A percentile compares a stretch with the other conserved stretches of the same genome.
Evolutionary conservation across 2,329 filamentous ascomycete species (phyloP).

Genomic region (Cladosporium austrohemisphaericum): DNA sequence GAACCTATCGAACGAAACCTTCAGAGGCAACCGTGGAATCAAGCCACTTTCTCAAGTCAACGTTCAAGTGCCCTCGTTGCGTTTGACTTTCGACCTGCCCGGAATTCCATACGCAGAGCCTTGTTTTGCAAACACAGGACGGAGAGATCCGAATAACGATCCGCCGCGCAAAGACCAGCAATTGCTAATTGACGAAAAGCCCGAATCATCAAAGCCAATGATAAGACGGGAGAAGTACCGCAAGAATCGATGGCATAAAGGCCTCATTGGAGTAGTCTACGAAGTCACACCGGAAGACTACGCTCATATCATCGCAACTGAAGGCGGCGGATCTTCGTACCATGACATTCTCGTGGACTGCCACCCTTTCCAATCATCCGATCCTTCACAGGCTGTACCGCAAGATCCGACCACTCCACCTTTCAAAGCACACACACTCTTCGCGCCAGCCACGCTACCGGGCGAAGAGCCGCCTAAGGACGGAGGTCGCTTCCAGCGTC

Average conservation of each 20-base stretch:
- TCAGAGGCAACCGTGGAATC: slow-evolving; percentile 73
- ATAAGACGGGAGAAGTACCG: slow-evolving; percentile 39
- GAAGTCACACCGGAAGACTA: slow-evolving; percentile 84
- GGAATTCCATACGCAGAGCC: slow-evolving; percentile 85
- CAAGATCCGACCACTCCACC: slow-evolving; percentile 58
- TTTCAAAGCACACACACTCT: slow-evolving; percentile 83
- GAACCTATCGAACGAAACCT: slow-evolving; percentile 77
- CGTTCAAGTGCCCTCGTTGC: slow-evolving; percentile 73
- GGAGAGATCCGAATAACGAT: slow-evolving; percentile 46
- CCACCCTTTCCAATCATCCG: slow-evolving; percentile 58
- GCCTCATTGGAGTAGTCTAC: slow-evolving; percentile 89
- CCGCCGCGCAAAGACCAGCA: background rate
- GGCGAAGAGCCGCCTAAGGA: slow-evolving; percentile 31
- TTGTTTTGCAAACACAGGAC: slow-evolving; percentile 80
- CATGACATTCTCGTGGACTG: slow-evolving; percentile 78
- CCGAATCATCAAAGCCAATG: slow-evolving; percentile 24
- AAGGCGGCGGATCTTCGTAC: slow-evolving; percentile 84
- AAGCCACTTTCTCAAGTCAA: slow-evolving; percentile 75
- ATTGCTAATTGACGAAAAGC: slow-evolving; percentile 32
- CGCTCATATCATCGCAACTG: slow-evolving; percentile 79
- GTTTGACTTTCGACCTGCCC: slow-evolving; percentile 78
- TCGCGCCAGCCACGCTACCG: slow-evolving; percentile 53
- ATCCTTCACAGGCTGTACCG: slow-evolving; percentile 56
- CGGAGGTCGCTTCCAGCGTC: slow-evolving; percentile 51
- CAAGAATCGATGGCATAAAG: slow-evolving; percentile 69